Evolutionary conservation across 306 rosid species (phyloP).

Genomic region (Oemleria cerasiformis): DNA sequence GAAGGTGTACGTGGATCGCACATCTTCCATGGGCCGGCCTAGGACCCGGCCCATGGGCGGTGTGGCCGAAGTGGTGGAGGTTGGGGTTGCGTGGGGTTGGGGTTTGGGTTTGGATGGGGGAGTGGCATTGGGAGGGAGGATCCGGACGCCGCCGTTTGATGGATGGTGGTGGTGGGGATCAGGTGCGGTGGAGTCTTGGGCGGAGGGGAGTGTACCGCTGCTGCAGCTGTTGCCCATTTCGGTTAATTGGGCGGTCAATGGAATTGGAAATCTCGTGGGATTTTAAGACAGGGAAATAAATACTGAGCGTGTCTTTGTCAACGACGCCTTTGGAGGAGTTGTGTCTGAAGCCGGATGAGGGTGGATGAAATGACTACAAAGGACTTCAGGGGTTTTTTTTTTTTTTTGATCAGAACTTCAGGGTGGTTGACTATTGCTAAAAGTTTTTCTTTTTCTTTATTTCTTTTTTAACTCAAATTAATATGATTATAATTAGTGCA

Average conservation of each 20-base stretch:
- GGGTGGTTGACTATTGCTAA: background rate
- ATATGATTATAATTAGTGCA: too few species aligned
- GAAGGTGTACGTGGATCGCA: slow-evolving; percentile 61
- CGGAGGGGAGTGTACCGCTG: slow-evolving; percentile 30
- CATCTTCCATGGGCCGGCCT: slow-evolving; percentile 81
- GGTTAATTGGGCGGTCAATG: slow-evolving; percentile 26
- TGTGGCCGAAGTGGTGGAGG: slow-evolving; percentile 4
- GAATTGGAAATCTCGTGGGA: background rate
- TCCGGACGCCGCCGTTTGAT: slow-evolving; percentile 25
- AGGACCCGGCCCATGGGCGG: slow-evolving; percentile 61
- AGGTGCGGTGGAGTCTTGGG: slow-evolving; percentile 2
- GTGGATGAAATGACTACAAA: background rate
- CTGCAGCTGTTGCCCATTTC: slow-evolving; percentile 66
- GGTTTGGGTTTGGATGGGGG: slow-evolving; percentile 12
- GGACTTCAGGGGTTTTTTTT: background rate
- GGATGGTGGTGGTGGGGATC: slow-evolving; percentile 18
- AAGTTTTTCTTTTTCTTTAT: background rate
- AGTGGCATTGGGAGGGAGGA: slow-evolving; percentile 54
- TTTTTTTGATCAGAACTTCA: too few species aligned
- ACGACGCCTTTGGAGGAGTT: background rate
- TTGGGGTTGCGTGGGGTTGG: background rate
- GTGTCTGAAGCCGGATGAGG: background rate
- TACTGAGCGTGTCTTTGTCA: background rate
- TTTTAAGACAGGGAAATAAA: background rate
- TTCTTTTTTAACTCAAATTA: too few species aligned